These are phyloP conservation scores for Vigna hirtella DNA, from an alignment of 306 rosid species.

Conservation along the genomic window DNA sequence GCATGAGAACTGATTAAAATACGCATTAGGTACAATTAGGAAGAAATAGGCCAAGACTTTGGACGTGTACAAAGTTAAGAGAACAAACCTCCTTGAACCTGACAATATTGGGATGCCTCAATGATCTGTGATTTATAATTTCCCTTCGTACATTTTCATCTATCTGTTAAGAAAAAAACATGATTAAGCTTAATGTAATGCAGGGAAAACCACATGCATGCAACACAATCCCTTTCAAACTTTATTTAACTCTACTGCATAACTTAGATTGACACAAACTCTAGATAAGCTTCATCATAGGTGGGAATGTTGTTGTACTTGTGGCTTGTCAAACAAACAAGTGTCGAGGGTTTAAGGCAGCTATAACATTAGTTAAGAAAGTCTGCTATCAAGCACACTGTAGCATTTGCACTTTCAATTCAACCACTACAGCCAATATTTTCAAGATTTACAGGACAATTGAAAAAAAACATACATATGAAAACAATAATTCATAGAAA, in stretches of 20 bases:
- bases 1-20: no score
- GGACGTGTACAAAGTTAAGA: no score
- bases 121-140: no score
- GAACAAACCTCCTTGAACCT: no score
- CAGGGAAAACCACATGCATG: constrained; percentile 16
- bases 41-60: no score
- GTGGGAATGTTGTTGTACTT: not conserved
- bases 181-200: constrained; percentile 29
- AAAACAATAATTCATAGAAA: no score
- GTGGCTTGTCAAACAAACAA: not conserved
- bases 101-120: no score
- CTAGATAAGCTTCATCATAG: not conserved
- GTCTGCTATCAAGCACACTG: constrained; percentile 8
- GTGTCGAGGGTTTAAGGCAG: not conserved
- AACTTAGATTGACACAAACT: not conserved
- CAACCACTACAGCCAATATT: not conserved
- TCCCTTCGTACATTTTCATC: no score
- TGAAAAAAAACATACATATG: no score
- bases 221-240: constrained; percentile 16
- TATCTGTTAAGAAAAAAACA: no score
- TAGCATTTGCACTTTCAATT: constrained; percentile 11
- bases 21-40: no score
- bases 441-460: no score
- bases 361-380: not conserved
- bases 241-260: not conserved